Percentiles rank a stretch among this genome's conserved stretches.
phyloP scores from a whole-genome alignment of 768 basidiomycete species.

The Lactifluus volemus region DNA sequence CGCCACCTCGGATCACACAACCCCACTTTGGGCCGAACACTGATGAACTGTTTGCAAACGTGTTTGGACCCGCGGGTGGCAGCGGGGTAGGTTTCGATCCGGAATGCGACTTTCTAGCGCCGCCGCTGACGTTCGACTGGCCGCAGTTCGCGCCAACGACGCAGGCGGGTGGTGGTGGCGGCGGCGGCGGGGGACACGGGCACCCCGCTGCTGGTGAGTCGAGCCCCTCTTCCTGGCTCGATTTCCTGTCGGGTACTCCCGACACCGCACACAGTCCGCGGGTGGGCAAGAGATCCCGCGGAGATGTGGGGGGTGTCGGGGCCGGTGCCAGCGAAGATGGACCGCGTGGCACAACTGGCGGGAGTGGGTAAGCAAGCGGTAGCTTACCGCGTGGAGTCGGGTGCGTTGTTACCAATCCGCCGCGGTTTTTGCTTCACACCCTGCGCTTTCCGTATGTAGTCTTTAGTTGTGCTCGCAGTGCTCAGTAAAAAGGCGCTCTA shows the following conservation, averaged over 20 bases:
- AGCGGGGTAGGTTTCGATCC: slow-evolving; percentile 18
- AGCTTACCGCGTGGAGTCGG: not conserved
- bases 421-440: not conserved
- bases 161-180: slow-evolving; percentile 2
- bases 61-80: slow-evolving; percentile 18
- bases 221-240: slow-evolving; percentile 15
- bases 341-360: not conserved
- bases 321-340: slow-evolving; percentile 1
- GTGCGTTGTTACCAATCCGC: not conserved
- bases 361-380: not conserved
- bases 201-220: not conserved
- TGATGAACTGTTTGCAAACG: slow-evolving; percentile 19
- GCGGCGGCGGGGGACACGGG: not conserved
- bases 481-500: not conserved
- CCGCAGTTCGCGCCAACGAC: slow-evolving; percentile 18
- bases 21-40: slow-evolving; percentile 1
- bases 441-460: not conserved
- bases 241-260: slow-evolving; percentile 14
- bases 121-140: slow-evolving; percentile 22
- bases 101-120: slow-evolving; percentile 15
- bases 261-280: slow-evolving; percentile 12
- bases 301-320: not conserved
- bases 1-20: slow-evolving; percentile 13
- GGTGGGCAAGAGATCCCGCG: slow-evolving; percentile 11
- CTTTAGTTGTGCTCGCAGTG: not conserved